Base-by-base conservation (phyloP, 441 rosid species). In the Melastoma candidum region DNA sequence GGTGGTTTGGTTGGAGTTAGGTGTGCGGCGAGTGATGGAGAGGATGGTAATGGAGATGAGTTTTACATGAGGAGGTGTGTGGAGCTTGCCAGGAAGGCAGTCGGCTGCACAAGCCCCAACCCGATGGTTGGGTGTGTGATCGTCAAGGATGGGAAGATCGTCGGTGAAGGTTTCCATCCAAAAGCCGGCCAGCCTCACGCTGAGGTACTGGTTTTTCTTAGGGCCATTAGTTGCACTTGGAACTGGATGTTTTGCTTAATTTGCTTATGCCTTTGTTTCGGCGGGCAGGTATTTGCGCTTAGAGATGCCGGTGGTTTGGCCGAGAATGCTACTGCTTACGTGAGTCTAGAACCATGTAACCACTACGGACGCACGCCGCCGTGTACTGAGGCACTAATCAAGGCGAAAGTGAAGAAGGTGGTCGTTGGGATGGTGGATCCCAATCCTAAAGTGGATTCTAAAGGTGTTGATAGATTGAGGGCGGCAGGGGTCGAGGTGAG, bases 171-270 rank as follows among this genome's bases (percentile, higher is more conserved):
- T 36, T 89, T 83, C 71, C 97, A 89, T 65, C 97, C 95, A 51
- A 93, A 89, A 80, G 95, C 97, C 54, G 97, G 97, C 12, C 85
- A 87, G 57, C 96, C 97, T 67, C 99, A 89, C 68, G 96, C 95
- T 24, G 97, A 93, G 92, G 97, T 93, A 72, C 71, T 43, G 59
- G 49, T 9, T 4, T 36, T 36, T 36, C 41, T 36, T 9, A 36
- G 8, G 41, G 41, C 8, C 41, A 4, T 36, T 6, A 36, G 22
- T 17, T 17, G 22, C 22, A 17, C 22, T 17, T 17, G 22, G 22
- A 17, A 36, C 1, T 36, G 1, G 41, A 36, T 6, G 41, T 36
- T 36, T 36, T 36, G 7, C 6, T 36, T 36, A 6, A 36, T 36
- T 36, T 36, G 41, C 41, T 53, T 45, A 48, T 17, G 47, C 43